Conservation (phyloP, 257 asterid species). For the Prunella vulgaris region DNA sequence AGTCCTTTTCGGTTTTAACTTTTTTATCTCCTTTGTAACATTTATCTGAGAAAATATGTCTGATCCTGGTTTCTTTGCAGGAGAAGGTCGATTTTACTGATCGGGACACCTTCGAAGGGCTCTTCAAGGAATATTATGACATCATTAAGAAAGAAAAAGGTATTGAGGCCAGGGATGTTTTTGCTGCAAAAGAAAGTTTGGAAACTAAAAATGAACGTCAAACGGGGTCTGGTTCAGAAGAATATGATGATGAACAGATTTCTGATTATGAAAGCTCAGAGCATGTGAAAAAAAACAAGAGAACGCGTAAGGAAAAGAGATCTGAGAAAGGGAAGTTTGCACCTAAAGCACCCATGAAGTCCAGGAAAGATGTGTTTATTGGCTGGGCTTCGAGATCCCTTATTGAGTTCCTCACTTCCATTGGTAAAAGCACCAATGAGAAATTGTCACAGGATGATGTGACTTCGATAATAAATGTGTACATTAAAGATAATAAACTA, state of each 20-base stretch:
- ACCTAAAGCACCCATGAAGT: constrained; percentile 22
- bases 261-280: constrained; percentile 44
- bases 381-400: constrained; percentile 87
- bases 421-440: constrained; percentile 47
- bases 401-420: constrained; percentile 51
- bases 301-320: constrained; percentile 27
- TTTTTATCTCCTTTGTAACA: not conserved
- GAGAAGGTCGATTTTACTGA: constrained; percentile 60
- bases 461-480: constrained; percentile 39
- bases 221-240: constrained; percentile 37
- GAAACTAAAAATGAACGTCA: constrained; percentile 20
- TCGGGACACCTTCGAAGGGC: constrained; percentile 64
- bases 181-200: constrained; percentile 35
- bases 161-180: constrained; percentile 34
- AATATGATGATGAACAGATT: constrained; percentile 28
- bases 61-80: constrained; percentile 42
- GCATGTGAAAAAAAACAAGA: constrained; percentile 18
- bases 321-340: constrained; percentile 22
- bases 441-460: constrained; percentile 54
- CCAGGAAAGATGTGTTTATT: constrained; percentile 40
- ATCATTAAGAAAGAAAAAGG: constrained; percentile 44
- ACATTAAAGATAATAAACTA: constrained; percentile 49
- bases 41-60: not conserved
- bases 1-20: not conserved
- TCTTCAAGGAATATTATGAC: constrained; percentile 66